Base-by-base conservation (phyloP, 306 rosid species). In the Pueraria montana region DNA sequence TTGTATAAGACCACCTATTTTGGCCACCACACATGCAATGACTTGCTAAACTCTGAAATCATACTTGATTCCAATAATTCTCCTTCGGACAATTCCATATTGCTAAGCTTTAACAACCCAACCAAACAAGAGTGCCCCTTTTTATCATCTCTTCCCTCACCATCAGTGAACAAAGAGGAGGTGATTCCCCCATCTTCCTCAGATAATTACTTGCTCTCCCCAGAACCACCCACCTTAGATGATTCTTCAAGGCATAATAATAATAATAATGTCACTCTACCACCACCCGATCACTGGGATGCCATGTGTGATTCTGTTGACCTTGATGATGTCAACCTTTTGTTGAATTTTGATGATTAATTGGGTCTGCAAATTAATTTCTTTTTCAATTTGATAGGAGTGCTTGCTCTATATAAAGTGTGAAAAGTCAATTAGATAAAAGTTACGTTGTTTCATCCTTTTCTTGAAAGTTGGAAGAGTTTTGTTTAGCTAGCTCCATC, bases 21-120 rank as follows among this genome's bases (percentile, higher is more conserved):
- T 21, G 88, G 87, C 0, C 66, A 53, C 9, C 98, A 94, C 84
- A 88, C 85, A 0, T 94, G 98, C 88, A 50, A 38, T 18, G 84
- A 85, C 40, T 74, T 78, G 13, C 38, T 34, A 4, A 82, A 34
- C 77, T 81, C 91, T 30, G 76, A 88, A 2, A 45, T 89, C 18
- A 69, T 88, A 50, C 48, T 90, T 50, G 89, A 89, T 65, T 67
- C 79, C 72, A 36, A 1, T 2, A 4, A 12, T 55, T 38, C 55
- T 76, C 17, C 64, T 81, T 17, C 26, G 45, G 67, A 72, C 27
- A 67, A 88, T 12, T 63, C 90, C 73, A 18, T 20, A 0, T 45
- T 84, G 0, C 77, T 90, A 64, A 83, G 92, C 76, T 90, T 94
- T 63, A 75, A 86, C 84, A 79, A 70, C 32, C 85, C 84, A 55